Conservation (phyloP, 495 filamentous ascomycete genomes). For the Penicillium odoratum region DNA sequence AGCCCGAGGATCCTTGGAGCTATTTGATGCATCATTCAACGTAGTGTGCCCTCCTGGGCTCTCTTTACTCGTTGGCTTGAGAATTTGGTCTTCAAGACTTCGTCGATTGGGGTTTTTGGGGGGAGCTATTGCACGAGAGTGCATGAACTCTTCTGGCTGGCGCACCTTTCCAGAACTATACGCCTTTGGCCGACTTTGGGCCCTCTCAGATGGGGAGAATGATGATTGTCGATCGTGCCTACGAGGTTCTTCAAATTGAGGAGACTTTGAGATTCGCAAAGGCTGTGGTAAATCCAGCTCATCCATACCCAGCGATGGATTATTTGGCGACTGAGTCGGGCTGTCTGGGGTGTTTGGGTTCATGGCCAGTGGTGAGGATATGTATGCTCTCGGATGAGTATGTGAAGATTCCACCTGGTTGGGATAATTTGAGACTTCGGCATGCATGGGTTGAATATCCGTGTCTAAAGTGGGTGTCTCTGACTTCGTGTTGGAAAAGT, state of each 20-base stretch:
- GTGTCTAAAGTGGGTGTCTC: not conserved
- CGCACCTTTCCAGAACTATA: not conserved
- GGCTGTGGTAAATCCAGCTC: not conserved
- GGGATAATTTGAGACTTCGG: not conserved
- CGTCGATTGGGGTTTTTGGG: conserved; percentile 17
- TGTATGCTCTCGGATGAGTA: conserved; percentile 26
- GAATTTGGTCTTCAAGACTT: conserved; percentile 2
- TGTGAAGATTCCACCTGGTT: conserved; percentile 10
- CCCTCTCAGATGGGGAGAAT: not conserved
- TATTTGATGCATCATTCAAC: not conserved
- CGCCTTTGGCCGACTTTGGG: not conserved
- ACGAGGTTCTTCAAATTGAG: not conserved
- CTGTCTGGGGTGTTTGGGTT: conserved; percentile 12
- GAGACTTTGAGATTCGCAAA: not conserved
- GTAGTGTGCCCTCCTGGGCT: not conserved
- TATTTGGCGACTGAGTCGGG: not conserved
- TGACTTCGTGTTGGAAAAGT: conserved; percentile 4
- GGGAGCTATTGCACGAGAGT: conserved; percentile 5
- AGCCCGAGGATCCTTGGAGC: not conserved
- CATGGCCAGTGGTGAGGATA: conserved; percentile 37
- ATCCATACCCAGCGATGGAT: not conserved
- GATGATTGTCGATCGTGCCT: conserved; percentile 7
- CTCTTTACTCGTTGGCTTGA: not conserved
- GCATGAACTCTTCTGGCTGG: not conserved
- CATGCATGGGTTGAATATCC: not conserved